Percentiles rank a stretch among this genome's conserved stretches.
These are phyloP conservation scores for Penstemon barbatus DNA, from an alignment of 257 asterid species.

Conservation along the genomic window DNA sequence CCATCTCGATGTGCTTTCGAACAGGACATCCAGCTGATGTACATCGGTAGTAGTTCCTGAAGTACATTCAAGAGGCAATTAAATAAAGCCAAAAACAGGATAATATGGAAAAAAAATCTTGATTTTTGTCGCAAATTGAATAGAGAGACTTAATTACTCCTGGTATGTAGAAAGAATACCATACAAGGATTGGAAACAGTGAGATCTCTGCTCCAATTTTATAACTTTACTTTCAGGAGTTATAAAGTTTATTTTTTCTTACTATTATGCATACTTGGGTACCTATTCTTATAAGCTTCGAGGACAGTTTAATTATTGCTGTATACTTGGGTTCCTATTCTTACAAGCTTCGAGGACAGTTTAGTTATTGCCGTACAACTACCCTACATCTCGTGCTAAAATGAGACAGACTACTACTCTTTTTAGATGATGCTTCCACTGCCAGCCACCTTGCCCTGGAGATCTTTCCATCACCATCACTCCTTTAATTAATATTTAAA, in stretches of 20 bases:
- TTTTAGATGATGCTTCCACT: neutral
- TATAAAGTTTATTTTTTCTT: neutral
- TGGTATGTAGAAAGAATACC: neutral
- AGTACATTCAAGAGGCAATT: constrained; percentile 22
- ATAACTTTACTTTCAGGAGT: neutral
- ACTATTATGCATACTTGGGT: neutral
- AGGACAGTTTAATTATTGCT: neutral
- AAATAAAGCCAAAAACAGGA: constrained; percentile 11
- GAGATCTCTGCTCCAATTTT: neutral
- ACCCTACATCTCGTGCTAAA: neutral
- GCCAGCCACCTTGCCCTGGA: neutral
- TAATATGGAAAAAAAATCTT: neutral
- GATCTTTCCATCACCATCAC: neutral
- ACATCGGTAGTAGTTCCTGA: constrained; percentile 91
- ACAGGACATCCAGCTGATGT: constrained; percentile 91
- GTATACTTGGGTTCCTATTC: neutral
- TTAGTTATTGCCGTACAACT: neutral
- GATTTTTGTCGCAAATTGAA: neutral
- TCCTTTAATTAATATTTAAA: neutral
- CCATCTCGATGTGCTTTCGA: constrained; percentile 83
- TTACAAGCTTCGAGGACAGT: neutral
- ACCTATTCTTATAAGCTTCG: neutral
- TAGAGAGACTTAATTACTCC: neutral
- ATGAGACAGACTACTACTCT: neutral
- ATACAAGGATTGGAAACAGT: neutral